phyloP scores from a whole-genome alignment of 2,329 filamentous ascomycete species.

The Neoarthrinium moseri region DNA sequence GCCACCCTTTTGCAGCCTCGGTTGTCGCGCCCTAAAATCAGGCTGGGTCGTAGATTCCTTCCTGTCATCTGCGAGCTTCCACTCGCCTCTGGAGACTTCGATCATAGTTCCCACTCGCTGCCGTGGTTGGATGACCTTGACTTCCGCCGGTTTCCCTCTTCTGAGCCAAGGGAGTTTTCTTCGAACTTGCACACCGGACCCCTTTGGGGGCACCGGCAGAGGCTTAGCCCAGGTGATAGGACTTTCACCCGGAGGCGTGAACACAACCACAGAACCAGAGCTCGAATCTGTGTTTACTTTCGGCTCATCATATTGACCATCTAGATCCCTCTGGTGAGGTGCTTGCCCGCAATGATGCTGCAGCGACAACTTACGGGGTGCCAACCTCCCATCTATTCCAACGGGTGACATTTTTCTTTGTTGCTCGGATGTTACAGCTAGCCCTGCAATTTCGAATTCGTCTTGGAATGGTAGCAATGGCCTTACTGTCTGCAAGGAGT shows the following conservation, averaged over 20 bases:
- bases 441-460: slow-evolving; percentile 52
- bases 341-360: not conserved
- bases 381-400: not conserved
- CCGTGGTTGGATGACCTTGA: not conserved
- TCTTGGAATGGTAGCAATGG: slow-evolving; percentile 52
- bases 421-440: slow-evolving; percentile 55
- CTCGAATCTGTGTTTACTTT: slow-evolving; percentile 16
- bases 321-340: slow-evolving; percentile 9
- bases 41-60: not conserved
- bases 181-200: slow-evolving; percentile 14
- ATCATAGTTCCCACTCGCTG: not conserved
- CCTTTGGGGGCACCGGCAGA: slow-evolving; percentile 1
- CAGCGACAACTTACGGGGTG: not conserved
- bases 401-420: slow-evolving; percentile 26
- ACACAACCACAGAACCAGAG: slow-evolving; percentile 21
- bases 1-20: too few species aligned
- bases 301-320: slow-evolving; percentile 14
- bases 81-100: not conserved
- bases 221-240: slow-evolving; percentile 15
- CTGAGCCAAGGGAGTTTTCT: slow-evolving; percentile 24
- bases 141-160: slow-evolving; percentile 14
- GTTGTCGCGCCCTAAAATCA: too few species aligned
- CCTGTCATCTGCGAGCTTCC: not conserved
- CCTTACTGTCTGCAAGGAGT: slow-evolving; percentile 49
- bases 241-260: slow-evolving; percentile 16